Conservation (phyloP, 805 yeast species). For the Wickerhamomyces rabaulensis region DNA sequence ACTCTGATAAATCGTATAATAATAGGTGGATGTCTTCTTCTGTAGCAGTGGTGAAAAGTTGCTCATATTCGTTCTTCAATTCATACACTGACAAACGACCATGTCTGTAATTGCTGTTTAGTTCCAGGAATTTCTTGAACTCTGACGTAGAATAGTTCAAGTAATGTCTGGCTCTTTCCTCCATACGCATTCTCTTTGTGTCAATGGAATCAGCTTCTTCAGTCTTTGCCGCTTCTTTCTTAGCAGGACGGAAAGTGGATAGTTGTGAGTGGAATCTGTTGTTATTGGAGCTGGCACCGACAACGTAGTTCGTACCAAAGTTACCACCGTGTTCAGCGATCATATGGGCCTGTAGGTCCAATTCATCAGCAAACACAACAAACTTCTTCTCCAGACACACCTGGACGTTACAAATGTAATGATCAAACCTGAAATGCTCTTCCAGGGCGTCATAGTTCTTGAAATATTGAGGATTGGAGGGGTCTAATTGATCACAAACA, state of each 20-base stretch:
- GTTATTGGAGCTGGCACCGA: slow-evolving; percentile 7
- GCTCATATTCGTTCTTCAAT: slow-evolving; percentile 40
- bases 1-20: slow-evolving; percentile 54
- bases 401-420: slow-evolving; percentile 72
- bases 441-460: slow-evolving; percentile 69
- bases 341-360: slow-evolving; percentile 87
- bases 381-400: slow-evolving; percentile 83
- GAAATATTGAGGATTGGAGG: slow-evolving; percentile 67
- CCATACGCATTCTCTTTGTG: slow-evolving; percentile 56
- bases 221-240: slow-evolving; percentile 15
- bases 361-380: slow-evolving; percentile 83
- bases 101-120: slow-evolving; percentile 44
- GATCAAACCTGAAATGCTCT: slow-evolving; percentile 67
- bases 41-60: slow-evolving; percentile 36
- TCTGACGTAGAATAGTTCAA: slow-evolving; percentile 46
- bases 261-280: slow-evolving; percentile 50
- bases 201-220: slow-evolving; percentile 32
- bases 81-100: slow-evolving; percentile 43
- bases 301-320: slow-evolving; percentile 36
- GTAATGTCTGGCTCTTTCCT: slow-evolving; percentile 82
- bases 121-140: slow-evolving; percentile 41
- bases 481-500: slow-evolving; percentile 71
- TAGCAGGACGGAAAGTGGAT: slow-evolving; percentile 45
- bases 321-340: slow-evolving; percentile 70
- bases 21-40: slow-evolving; percentile 52